These are phyloP conservation scores for Amphicarpaea edgeworthii DNA, from an alignment of 306 rosid genomes.

Conservation along the genomic window DNA sequence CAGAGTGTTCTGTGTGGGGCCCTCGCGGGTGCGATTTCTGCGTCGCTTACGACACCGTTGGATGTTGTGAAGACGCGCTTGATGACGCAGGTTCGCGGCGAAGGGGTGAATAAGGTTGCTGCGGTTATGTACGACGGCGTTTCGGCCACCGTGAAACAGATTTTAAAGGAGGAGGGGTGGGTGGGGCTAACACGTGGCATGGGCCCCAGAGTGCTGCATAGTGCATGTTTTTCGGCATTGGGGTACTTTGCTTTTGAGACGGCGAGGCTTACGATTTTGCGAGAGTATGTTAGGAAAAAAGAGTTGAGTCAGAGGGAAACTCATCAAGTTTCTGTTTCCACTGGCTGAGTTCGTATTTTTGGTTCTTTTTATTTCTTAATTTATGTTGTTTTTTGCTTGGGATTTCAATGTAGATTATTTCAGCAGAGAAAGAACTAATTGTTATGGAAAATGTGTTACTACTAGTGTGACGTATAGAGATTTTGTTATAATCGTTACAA, in stretches of 20 bases:
- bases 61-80: slow-evolving; percentile 93
- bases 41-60: slow-evolving; percentile 85
- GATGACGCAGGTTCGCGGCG: slow-evolving; percentile 82
- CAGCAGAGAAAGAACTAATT: background rate
- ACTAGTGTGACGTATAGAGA: no score
- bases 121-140: slow-evolving; percentile 72
- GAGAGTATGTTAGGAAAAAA: slow-evolving; percentile 61
- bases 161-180: slow-evolving; percentile 85
- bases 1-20: slow-evolving; percentile 94
- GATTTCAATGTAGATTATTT: slow-evolving; percentile 12
- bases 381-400: background rate
- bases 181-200: slow-evolving; percentile 83
- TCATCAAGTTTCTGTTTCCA: slow-evolving; percentile 37
- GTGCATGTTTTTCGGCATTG: slow-evolving; percentile 90
- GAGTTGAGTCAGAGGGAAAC: slow-evolving; percentile 53
- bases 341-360: slow-evolving; percentile 50
- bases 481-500: background rate
- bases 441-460: slow-evolving; percentile 3
- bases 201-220: slow-evolving; percentile 93
- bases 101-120: slow-evolving; percentile 59
- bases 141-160: slow-evolving; percentile 63
- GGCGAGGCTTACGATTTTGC: slow-evolving; percentile 73
- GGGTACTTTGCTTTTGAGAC: slow-evolving; percentile 98
- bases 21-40: slow-evolving; percentile 89
- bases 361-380: background rate